Base-by-base conservation (phyloP, 2,329 filamentous ascomycete genomes). In the Aspergillus fischeri region DNA sequence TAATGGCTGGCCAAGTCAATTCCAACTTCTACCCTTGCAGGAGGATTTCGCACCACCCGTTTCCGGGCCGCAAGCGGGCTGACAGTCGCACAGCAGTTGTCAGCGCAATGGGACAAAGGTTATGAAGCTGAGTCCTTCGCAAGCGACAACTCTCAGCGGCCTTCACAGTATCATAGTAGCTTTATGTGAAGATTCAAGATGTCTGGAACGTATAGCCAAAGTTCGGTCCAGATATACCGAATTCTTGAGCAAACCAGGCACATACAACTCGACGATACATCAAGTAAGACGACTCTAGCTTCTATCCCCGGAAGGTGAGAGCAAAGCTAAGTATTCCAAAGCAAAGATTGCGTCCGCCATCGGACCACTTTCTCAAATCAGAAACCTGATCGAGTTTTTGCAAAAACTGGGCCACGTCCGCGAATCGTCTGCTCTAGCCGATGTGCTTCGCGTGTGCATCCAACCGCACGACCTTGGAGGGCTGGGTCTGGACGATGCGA, bases 401-500 rank as follows among this genome's bases (percentile, higher is more conserved):
- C 44, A 6, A 8, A 9, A n/a, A 4, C 24, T 47, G 21, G 21
- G 44, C 14, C 20, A 53, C 29, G 7, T 28, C 17, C 48, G 60
- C 14, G 62, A 63, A 42, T 42, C 49, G 4, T 55, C 41, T 47
- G 59, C 59, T 3, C 45, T 67, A 4, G 50, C 45, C 6, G 64
- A 65, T 48, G 61, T 68, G 21, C 42, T 67, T 7, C 27, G 45
- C 4, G 62, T 66, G n/a, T 63, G 66, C 48, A 24, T 44, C 10
- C 62, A 63, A 21, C 57, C 60, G n/a, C 20, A 32, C 1, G 61
- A 66, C 1, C 47, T 66, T 1, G 65, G 65, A 4, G 65, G 62
- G 1, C 52, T 65, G 4, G 63, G 60, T 4, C 32, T 67, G 14
- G 25, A 42, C 0, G 14, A 45, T 1, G 11, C 29, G 24, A 32